These are phyloP conservation scores for Ogataea chonburiensis DNA, from an alignment of 805 yeast genomes.

Conservation along the genomic window DNA sequence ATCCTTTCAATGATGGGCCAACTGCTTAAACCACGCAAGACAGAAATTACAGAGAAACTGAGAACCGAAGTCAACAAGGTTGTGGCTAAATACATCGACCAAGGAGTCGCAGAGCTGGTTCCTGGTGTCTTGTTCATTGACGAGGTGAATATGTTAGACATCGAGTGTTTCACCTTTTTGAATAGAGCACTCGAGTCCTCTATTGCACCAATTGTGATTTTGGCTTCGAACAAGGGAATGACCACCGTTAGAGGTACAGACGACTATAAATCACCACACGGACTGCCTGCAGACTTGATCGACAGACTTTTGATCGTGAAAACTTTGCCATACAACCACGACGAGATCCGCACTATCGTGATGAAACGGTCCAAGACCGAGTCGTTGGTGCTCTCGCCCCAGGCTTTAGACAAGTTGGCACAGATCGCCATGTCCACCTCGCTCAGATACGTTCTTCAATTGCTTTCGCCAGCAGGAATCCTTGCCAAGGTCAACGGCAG, in stretches of 20 bases:
- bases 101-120: conserved; percentile 96
- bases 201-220: conserved; percentile 92
- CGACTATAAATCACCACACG: conserved; percentile 87
- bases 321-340: conserved; percentile 71
- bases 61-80: conserved; percentile 95
- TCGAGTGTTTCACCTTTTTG: conserved; percentile 93
- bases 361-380: conserved; percentile 92
- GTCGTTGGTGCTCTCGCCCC: conserved; percentile 78
- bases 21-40: conserved; percentile 90
- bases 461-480: conserved; percentile 86
- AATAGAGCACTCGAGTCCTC: conserved; percentile 97
- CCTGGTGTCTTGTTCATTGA: conserved; percentile 98
- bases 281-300: conserved; percentile 91
- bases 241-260: conserved; percentile 92
- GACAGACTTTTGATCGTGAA: conserved; percentile 93
- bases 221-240: conserved; percentile 97
- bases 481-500: conserved; percentile 76
- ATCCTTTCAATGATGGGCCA: conserved; percentile 98
- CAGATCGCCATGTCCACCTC: conserved; percentile 89
- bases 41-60: conserved; percentile 93
- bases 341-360: conserved; percentile 83
- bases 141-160: conserved; percentile 97
- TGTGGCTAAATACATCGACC: conserved; percentile 98
- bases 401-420: conserved; percentile 83
- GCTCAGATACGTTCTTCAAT: conserved; percentile 87